A percentile compares a stretch with the other conserved stretches of the same genome.
These are phyloP conservation scores for Microbotryomycetes sp. DNA, from an alignment of 1,284 basidiomycete genomes.

Conservation along the genomic window DNA sequence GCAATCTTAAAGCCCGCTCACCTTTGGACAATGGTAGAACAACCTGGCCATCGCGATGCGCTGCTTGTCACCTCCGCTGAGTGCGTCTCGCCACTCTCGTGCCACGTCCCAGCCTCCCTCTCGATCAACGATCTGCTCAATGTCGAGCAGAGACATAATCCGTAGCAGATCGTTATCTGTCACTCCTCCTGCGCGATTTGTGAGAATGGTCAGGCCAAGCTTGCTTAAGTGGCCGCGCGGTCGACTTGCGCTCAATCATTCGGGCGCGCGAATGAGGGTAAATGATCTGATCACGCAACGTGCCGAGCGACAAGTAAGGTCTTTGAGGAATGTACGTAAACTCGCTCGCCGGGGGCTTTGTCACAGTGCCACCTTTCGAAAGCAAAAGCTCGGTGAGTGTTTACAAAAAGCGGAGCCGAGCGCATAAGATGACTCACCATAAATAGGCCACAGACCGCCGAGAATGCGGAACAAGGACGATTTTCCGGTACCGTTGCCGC, in stretches of 20 bases:
- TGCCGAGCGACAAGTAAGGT: slow-evolving; percentile 87
- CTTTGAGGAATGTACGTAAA: slow-evolving; percentile 95
- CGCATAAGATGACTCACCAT: slow-evolving; percentile 49
- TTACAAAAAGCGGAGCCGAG: neutral
- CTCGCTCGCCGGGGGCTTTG: slow-evolving; percentile 78
- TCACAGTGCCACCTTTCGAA: slow-evolving; percentile 65
- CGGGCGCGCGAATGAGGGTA: slow-evolving; percentile 71
- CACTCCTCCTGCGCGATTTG: slow-evolving; percentile 50
- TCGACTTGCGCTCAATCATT: slow-evolving; percentile 60
- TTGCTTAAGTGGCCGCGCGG: neutral
- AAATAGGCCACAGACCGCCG: slow-evolving; percentile 94
- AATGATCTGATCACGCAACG: slow-evolving; percentile 80
- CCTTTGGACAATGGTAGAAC: slow-evolving; percentile 93
- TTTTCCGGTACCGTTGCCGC: slow-evolving; percentile 67
- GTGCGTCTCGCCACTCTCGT: slow-evolving; percentile 85
- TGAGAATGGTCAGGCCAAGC: slow-evolving; percentile 1
- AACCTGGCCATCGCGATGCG: slow-evolving; percentile 92
- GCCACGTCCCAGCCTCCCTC: slow-evolving; percentile 90
- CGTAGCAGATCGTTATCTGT: slow-evolving; percentile 67
- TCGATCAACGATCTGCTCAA: slow-evolving; percentile 82
- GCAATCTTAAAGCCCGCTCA: slow-evolving; percentile 36
- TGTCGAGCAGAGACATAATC: slow-evolving; percentile 72
- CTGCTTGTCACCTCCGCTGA: slow-evolving; percentile 62
- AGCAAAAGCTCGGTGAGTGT: neutral
- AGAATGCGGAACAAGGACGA: slow-evolving; percentile 90